These are phyloP conservation scores for Aspergillus brunneoviolaceus DNA, from an alignment of 2,329 filamentous ascomycete species.

Conservation along the genomic window DNA sequence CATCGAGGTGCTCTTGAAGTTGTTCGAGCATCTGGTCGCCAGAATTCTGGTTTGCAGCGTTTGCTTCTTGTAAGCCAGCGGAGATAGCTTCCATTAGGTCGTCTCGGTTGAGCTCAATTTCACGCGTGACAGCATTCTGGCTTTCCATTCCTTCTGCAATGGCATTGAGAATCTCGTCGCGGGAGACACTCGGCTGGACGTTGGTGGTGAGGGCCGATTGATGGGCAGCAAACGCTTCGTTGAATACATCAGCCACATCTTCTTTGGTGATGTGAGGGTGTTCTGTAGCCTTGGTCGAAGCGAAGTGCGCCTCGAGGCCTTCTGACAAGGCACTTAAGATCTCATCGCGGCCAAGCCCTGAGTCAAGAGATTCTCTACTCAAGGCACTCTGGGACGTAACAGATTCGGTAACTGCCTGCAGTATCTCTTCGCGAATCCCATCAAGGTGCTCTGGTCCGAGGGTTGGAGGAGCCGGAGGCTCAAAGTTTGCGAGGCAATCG, in stretches of 20 bases:
- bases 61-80: conserved; percentile 55
- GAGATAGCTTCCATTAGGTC: conserved; percentile 61
- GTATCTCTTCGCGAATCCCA: conserved; percentile 34
- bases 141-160: conserved; percentile 59
- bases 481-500: conserved; percentile 82
- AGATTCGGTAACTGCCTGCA: conserved; percentile 33
- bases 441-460: conserved; percentile 29
- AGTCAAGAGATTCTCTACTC: conserved; percentile 31
- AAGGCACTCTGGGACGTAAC: conserved; percentile 33
- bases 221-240: conserved; percentile 34
- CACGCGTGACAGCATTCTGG: conserved; percentile 50
- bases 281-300: conserved; percentile 57
- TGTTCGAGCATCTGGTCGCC: conserved; percentile 61
- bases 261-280: conserved; percentile 30
- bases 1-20: conserved; percentile 59
- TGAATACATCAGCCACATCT: conserved; percentile 32
- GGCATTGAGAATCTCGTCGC: conserved; percentile 57
- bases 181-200: conserved; percentile 48
- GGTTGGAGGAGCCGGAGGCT: conserved; percentile 14
- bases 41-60: conserved; percentile 51
- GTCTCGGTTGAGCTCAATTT: conserved; percentile 58
- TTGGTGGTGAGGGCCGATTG: conserved; percentile 30
- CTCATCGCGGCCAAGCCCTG: conserved; percentile 52
- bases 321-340: conserved; percentile 62
- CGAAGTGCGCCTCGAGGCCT: conserved; percentile 51